These are phyloP conservation scores for Leishmania arabica DNA, from an alignment of 208 protist species.

Conservation along the genomic window DNA sequence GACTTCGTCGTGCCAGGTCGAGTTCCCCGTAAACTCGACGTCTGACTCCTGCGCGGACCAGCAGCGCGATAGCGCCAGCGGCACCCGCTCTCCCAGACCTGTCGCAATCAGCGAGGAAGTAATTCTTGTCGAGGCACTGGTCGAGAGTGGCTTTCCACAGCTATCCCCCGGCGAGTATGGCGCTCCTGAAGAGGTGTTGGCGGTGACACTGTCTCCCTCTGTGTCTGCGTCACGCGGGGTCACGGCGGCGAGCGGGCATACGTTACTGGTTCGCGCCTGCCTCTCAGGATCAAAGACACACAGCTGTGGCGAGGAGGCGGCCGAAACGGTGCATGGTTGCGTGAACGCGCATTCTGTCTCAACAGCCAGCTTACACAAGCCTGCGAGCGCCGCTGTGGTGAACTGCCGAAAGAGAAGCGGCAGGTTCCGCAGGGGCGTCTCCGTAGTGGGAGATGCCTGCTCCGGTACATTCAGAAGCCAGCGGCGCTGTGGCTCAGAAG, in stretches of 20 bases:
- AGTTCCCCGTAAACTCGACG: background rate
- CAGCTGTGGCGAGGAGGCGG: background rate
- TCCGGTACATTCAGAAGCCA: slow-evolving; percentile 2
- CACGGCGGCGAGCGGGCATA: background rate
- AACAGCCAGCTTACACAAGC: slow-evolving; percentile 23
- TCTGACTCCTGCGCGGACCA: background rate
- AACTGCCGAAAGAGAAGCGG: slow-evolving; percentile 43
- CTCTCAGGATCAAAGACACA: slow-evolving; percentile 22
- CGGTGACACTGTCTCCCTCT: background rate
- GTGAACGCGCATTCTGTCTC: slow-evolving; percentile 4
- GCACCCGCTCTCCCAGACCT: slow-evolving; percentile 13
- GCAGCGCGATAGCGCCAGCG: slow-evolving; percentile 23
- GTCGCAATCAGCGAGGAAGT: slow-evolving; percentile 28
- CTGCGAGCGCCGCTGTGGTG: slow-evolving; percentile 15
- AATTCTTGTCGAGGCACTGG: background rate
- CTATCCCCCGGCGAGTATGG: background rate
- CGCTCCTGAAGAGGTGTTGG: background rate
- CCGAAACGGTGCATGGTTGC: background rate
- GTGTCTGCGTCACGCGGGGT: background rate
- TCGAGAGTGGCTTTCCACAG: background rate
- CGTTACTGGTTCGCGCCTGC: background rate
- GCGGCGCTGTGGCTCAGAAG: background rate
- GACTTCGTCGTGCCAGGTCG: slow-evolving; percentile 10
- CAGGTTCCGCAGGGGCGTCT: slow-evolving; percentile 14
- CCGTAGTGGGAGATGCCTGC: background rate